Conservation (phyloP, 2,329 filamentous ascomycete genomes). For the Clarireedia hainanense region DNA sequence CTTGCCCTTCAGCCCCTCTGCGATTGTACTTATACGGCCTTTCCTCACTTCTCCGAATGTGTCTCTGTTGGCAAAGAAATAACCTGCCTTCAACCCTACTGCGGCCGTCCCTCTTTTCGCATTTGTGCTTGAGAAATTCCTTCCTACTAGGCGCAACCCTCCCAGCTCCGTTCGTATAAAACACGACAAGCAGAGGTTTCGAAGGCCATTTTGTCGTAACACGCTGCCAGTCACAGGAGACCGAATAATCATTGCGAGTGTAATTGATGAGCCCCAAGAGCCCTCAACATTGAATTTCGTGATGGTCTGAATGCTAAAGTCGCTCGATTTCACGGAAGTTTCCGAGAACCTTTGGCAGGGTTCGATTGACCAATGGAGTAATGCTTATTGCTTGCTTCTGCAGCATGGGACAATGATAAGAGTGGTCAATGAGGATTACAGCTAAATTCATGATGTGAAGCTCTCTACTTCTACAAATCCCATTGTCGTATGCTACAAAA, state of each 20-base stretch:
- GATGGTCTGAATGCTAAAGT: background rate
- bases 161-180: conserved; percentile 5
- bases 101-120: conserved; percentile 15
- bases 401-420: background rate
- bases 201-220: conserved; percentile 1
- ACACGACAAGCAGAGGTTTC: conserved; percentile 5
- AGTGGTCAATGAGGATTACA: too few species aligned
- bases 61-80: conserved; percentile 26
- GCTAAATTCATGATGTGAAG: too few species aligned
- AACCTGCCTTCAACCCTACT: conserved; percentile 20
- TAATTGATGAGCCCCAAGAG: conserved; percentile 3
- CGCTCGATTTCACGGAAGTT: conserved; percentile 3
- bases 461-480: too few species aligned
- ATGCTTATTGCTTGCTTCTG: background rate
- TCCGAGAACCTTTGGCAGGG: background rate
- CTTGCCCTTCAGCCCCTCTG: conserved; percentile 14
- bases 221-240: background rate
- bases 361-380: conserved; percentile 1
- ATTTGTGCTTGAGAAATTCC: conserved; percentile 20
- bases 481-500: too few species aligned
- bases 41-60: conserved; percentile 15
- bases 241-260: conserved; percentile 9
- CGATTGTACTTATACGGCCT: conserved; percentile 15
- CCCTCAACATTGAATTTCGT: background rate
- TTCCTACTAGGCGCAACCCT: conserved; percentile 7